These are phyloP conservation scores for Brassica rapa DNA, from an alignment of 345 rosid species.

Conservation along the genomic window DNA sequence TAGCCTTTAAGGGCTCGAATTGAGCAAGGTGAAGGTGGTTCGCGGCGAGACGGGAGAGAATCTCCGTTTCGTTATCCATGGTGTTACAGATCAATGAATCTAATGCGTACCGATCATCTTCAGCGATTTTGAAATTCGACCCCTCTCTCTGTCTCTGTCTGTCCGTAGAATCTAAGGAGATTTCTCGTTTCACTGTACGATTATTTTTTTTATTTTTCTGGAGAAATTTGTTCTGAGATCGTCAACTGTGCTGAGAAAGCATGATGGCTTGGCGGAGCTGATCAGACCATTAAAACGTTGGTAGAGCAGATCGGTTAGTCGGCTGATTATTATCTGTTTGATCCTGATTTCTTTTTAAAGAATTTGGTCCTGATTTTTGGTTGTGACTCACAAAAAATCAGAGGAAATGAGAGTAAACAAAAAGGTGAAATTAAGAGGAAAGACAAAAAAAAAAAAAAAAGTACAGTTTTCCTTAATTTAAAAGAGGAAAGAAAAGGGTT, in stretches of 20 bases:
- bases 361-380: neutral
- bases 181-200: neutral
- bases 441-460: no score
- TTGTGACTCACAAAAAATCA: no score
- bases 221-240: constrained; percentile 11
- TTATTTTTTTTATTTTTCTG: constrained; percentile 6
- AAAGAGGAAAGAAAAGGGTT: no score
- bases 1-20: constrained; percentile 89
- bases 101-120: neutral
- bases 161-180: constrained; percentile 1
- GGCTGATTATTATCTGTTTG: neutral
- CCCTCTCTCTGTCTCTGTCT: neutral
- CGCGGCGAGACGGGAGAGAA: constrained; percentile 81
- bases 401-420: no score
- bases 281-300: neutral
- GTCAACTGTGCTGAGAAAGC: constrained; percentile 22
- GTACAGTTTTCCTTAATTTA: no score
- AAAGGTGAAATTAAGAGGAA: no score
- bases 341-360: neutral
- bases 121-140: neutral
- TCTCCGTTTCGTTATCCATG: constrained; percentile 81
- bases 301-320: neutral
- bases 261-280: neutral
- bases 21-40: constrained; percentile 90
- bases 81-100: constrained; percentile 18